Conservation (phyloP, 2,329 filamentous ascomycete genomes). For the Incumbomyces delicatus region DNA sequence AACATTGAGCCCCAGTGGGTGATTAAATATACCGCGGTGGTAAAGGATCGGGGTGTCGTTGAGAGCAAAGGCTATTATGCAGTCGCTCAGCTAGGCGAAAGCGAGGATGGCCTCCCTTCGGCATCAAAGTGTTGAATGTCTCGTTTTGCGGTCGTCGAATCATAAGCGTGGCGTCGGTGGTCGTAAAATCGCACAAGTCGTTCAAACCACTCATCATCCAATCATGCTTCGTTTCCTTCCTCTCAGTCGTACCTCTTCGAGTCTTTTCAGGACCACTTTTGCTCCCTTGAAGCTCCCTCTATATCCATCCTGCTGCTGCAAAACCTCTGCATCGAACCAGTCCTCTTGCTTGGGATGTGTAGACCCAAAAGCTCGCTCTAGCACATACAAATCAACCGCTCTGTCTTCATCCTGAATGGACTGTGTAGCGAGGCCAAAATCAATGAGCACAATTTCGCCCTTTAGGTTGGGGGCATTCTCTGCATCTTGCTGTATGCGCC, state of each 20-base stretch:
- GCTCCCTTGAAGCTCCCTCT: slow-evolving; percentile 64
- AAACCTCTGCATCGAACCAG: slow-evolving; percentile 58
- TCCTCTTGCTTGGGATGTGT: slow-evolving; percentile 81
- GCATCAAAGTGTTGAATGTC: slow-evolving; percentile 20
- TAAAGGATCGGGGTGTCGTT: slow-evolving; percentile 86
- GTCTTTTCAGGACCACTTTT: slow-evolving; percentile 60
- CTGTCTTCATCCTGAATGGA: slow-evolving; percentile 79
- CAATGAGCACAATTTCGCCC: slow-evolving; percentile 80
- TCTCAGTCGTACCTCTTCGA: slow-evolving; percentile 88
- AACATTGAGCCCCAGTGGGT: slow-evolving; percentile 88
- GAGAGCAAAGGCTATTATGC: slow-evolving; percentile 99
- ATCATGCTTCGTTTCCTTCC: slow-evolving; percentile 96
- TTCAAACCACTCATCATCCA: slow-evolving; percentile 44
- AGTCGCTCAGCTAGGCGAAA: slow-evolving; percentile 55
- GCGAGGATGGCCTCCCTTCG: slow-evolving; percentile 3
- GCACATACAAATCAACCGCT: slow-evolving; percentile 89
- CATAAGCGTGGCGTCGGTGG: slow-evolving; percentile 16
- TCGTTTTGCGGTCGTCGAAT: slow-evolving; percentile 25
- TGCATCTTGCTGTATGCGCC: slow-evolving; percentile 2
- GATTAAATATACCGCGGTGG: slow-evolving; percentile 91
- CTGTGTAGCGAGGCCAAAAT: slow-evolving; percentile 83
- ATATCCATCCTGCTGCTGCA: slow-evolving; percentile 54
- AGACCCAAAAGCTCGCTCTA: slow-evolving; percentile 88
- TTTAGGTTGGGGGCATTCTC: slow-evolving; percentile 30
- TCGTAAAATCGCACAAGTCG: neutral